A percentile compares a stretch with the other conserved stretches of the same genome.
These are phyloP conservation scores for Fusarium sp. DNA, from an alignment of 2,329 filamentous ascomycete species.

Conservation along the genomic window DNA sequence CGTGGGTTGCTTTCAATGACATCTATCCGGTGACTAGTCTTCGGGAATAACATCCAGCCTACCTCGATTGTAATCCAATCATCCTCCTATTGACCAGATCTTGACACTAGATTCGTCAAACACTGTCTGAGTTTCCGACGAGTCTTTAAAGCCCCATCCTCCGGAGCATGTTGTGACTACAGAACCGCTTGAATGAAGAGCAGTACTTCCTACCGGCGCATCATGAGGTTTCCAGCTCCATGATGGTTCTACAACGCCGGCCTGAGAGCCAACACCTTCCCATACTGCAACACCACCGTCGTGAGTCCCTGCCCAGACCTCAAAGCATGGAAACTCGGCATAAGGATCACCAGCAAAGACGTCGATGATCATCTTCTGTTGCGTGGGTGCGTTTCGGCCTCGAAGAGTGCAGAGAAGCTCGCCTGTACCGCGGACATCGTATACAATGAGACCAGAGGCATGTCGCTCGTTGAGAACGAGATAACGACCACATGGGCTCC, in stretches of 20 bases:
- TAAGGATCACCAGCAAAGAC: constrained; percentile 60
- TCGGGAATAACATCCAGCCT: background rate
- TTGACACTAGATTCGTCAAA: constrained; percentile 46
- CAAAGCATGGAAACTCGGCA: constrained; percentile 59
- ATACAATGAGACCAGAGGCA: constrained; percentile 67
- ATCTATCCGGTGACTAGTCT: background rate
- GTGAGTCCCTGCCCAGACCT: constrained; percentile 72
- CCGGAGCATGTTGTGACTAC: constrained; percentile 69
- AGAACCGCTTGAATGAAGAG: constrained; percentile 66
- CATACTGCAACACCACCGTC: constrained; percentile 69
- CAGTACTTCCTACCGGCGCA: constrained; percentile 62
- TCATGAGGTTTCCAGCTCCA: constrained; percentile 65
- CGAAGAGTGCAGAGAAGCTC: constrained; percentile 66
- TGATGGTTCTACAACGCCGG: constrained; percentile 58
- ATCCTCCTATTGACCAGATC: constrained; percentile 45
- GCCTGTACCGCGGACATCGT: constrained; percentile 71
- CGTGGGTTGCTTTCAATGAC: background rate
- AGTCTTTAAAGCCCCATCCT: constrained; percentile 57
- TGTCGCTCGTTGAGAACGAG: constrained; percentile 72
- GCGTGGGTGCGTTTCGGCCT: constrained; percentile 63
- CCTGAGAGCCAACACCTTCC: constrained; percentile 65
- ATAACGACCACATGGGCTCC: constrained; percentile 74
- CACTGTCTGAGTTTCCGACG: constrained; percentile 16
- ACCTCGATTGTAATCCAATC: background rate
- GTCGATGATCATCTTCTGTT: constrained; percentile 69